Conservation (phyloP, 2,329 filamentous ascomycete genomes). For the Calonectria fujianensis region DNA sequence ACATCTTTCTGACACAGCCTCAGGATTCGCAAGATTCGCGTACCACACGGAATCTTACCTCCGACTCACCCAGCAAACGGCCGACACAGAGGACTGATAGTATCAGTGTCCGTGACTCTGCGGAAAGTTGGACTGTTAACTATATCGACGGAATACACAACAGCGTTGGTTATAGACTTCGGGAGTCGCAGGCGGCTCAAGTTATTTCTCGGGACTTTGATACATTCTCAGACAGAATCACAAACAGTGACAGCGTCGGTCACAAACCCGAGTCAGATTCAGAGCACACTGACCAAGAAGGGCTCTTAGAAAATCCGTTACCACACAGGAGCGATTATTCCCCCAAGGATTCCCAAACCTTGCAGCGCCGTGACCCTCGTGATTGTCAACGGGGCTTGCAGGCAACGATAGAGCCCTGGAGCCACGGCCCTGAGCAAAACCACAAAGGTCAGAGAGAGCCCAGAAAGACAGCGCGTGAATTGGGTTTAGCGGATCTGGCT, state of each 20-base stretch:
- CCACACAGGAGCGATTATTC: neutral
- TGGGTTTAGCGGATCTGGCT: neutral
- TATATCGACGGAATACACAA: neutral
- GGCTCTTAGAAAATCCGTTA: neutral
- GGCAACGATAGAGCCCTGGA: neutral
- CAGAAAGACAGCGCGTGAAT: neutral
- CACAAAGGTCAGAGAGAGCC: slow-evolving; percentile 19
- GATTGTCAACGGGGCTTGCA: neutral
- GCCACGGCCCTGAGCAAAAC: neutral
- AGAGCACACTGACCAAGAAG: slow-evolving; percentile 2
- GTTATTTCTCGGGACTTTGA: slow-evolving; percentile 46
- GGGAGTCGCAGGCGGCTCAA: slow-evolving; percentile 57
- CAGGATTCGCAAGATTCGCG: slow-evolving; percentile 30
- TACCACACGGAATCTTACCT: slow-evolving; percentile 27
- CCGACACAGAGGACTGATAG: slow-evolving; percentile 1
- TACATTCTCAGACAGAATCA: slow-evolving; percentile 39
- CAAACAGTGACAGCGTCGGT: slow-evolving; percentile 41
- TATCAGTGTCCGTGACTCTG: neutral
- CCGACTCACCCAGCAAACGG: neutral
- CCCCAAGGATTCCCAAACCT: neutral
- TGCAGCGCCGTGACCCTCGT: neutral
- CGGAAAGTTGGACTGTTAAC: neutral
- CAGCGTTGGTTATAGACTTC: neutral
- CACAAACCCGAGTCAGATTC: slow-evolving; percentile 22
- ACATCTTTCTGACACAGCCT: slow-evolving; percentile 50